These are phyloP conservation scores for Neofusicoccum umdonicola DNA, from an alignment of 2,329 filamentous ascomycete genomes.

Conservation along the genomic window DNA sequence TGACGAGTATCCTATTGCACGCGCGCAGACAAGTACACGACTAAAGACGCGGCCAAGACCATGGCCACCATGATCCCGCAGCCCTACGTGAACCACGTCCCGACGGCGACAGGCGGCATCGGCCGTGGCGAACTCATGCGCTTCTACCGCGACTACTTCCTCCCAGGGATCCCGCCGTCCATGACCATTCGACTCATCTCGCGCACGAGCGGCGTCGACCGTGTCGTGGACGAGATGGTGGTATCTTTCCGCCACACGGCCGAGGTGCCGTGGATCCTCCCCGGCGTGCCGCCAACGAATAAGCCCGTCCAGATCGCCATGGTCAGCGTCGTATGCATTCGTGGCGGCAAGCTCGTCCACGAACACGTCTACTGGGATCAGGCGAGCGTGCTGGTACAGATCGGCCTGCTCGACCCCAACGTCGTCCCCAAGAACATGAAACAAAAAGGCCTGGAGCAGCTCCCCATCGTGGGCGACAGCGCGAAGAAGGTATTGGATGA, in stretches of 20 bases:
- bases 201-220: slow-evolving; percentile 55
- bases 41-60: slow-evolving; percentile 27
- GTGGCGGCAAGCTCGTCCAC: slow-evolving; percentile 52
- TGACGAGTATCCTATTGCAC: background rate
- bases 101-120: slow-evolving; percentile 45
- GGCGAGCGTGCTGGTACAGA: slow-evolving; percentile 56
- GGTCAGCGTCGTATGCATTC: slow-evolving; percentile 55
- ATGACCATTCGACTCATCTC: slow-evolving; percentile 55
- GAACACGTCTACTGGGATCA: slow-evolving; percentile 63
- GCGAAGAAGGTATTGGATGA: slow-evolving; percentile 43
- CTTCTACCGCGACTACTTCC: slow-evolving; percentile 59
- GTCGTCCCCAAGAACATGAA: slow-evolving; percentile 46
- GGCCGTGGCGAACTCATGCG: slow-evolving; percentile 41
- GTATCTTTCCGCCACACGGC: slow-evolving; percentile 56
- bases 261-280: slow-evolving; percentile 58
- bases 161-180: slow-evolving; percentile 52
- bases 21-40: slow-evolving; percentile 17
- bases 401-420: slow-evolving; percentile 56
- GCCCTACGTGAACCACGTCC: slow-evolving; percentile 37
- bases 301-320: slow-evolving; percentile 56
- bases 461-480: slow-evolving; percentile 42
- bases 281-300: slow-evolving; percentile 55
- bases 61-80: slow-evolving; percentile 30
- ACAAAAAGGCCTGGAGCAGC: slow-evolving; percentile 37
- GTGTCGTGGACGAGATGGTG: slow-evolving; percentile 60